These are phyloP conservation scores for Microsporum canis DNA, from an alignment of 2,329 filamentous ascomycete genomes.

Conservation along the genomic window DNA sequence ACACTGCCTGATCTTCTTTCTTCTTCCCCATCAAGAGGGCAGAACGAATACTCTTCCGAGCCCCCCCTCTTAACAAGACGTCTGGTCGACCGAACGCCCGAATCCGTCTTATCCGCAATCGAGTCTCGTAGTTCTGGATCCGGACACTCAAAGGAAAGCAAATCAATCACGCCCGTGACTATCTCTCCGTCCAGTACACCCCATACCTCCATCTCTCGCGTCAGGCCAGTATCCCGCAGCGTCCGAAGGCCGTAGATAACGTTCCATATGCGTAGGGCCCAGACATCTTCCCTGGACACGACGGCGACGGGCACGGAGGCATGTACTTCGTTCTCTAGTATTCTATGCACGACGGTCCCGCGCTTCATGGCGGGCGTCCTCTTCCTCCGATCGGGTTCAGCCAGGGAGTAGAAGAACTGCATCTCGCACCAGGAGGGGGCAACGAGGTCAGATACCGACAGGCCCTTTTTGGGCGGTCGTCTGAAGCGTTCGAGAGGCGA, in stretches of 20 bases:
- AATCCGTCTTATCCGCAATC: constrained; percentile 19
- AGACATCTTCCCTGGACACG: constrained; percentile 64
- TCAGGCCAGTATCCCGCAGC: constrained; percentile 57
- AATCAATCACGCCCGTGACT: constrained; percentile 82
- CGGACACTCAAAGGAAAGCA: constrained; percentile 66
- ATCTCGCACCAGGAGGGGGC: constrained; percentile 92
- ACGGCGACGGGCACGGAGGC: constrained; percentile 62
- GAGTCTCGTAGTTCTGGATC: constrained; percentile 58
- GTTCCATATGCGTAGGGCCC: constrained; percentile 81
- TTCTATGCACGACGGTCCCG: constrained; percentile 68
- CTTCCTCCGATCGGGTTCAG: constrained; percentile 62
- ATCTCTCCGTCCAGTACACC: constrained; percentile 70
- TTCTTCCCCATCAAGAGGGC: too few species aligned
- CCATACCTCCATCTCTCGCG: constrained; percentile 73
- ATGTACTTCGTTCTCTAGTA: constrained; percentile 76
- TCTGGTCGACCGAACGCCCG: background rate
- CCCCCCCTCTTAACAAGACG: background rate
- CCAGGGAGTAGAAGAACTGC: constrained; percentile 82
- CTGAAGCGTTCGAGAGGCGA: constrained; percentile 70
- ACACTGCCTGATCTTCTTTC: too few species aligned
- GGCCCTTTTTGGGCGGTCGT: constrained; percentile 60
- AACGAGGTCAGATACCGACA: constrained; percentile 80
- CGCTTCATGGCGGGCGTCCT: constrained; percentile 72
- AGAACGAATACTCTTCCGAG: constrained; percentile 4
- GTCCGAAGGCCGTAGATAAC: constrained; percentile 73